Percentiles rank a stretch among this genome's conserved stretches.
Evolutionary conservation across 108 stramenopile genomes (phyloP).

Genomic region (Pseudonitzschia multiseries): DNA sequence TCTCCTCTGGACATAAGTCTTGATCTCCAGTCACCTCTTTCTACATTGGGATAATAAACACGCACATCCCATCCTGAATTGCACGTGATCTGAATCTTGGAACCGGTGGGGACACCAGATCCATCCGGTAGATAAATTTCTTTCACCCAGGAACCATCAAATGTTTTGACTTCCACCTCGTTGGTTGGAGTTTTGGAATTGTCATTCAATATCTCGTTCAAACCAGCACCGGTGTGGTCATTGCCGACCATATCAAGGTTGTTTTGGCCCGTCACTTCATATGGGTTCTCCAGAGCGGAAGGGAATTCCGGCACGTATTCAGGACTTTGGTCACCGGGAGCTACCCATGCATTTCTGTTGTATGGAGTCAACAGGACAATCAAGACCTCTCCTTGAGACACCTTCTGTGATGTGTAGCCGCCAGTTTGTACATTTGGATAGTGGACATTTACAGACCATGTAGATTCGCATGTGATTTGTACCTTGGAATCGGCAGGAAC

Average conservation of each 20-base stretch:
- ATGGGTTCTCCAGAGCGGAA: not conserved
- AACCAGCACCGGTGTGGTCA: not conserved
- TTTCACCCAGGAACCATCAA: not conserved
- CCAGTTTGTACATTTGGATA: not conserved
- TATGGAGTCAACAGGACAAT: not conserved
- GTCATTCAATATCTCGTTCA: not conserved
- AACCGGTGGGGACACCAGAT: not conserved
- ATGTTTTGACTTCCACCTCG: constrained; percentile 6
- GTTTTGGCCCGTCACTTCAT: not conserved
- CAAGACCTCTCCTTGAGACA: not conserved
- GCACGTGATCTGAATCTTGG: not conserved
- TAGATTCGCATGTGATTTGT: not conserved
- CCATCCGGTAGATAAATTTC: constrained; percentile 1
- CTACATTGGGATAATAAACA: not conserved
- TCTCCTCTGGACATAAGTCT: not conserved
- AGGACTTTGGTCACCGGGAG: not conserved
- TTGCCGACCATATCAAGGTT: not conserved
- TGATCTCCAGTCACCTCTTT: not conserved
- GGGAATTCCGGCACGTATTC: constrained; percentile 1
- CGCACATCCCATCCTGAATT: not conserved
- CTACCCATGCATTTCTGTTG: not conserved
- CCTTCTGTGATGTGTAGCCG: not conserved
- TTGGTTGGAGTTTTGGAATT: not conserved
- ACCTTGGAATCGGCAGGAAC: constrained; percentile 1
- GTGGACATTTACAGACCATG: constrained; percentile 1